Base-by-base conservation (phyloP, 1,139 yeast genomes). In the Meyerozyma smithsonii region DNA sequence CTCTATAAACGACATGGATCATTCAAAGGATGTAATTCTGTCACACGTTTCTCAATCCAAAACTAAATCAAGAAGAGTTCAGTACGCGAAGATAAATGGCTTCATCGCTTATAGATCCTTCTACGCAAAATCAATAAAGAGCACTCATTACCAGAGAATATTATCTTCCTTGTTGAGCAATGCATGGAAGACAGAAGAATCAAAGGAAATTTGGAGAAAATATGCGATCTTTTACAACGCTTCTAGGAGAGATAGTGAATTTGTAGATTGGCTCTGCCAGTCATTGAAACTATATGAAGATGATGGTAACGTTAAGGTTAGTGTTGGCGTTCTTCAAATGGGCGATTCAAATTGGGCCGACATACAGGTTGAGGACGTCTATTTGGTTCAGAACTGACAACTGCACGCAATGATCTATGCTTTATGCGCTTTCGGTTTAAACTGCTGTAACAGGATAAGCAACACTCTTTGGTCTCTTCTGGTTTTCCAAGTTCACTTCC, bases 21-120 rank as follows among this genome's bases (percentile, higher is more conserved):
- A 33, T 24, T 20, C 42, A 36, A 38, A 5, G 37, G 36, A 24
- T 43, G 39, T 30, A 39, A n/a, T n/a, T n/a, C 42, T 7, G 35
- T 39, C 25, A 40, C 11, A 28, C 42, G 8, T 37, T 32, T 24
- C 46, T 44, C 30, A 45, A 46, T 26, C 40, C 32, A 18, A 28
- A 23, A 21, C 41, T 18, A 11, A 16, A 10, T 17, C n/a, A 24
- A 8, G 26, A 36, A 28, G 34, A 36, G 28, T 28, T 28, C 18
- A 38, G 21, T 28, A 10, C 8, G 46, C 45, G 20, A 49, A 51
- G 15, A 42, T 64, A 2, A 65, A 63, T 44, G 66, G 64, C 0
- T 67, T 67, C 42, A 55, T 64, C 39, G 72, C 71, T 1, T 67
- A 58, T 40, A 44, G 73, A 16, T 48, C 69, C 0, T 67, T 57